Evolutionary conservation across 2,329 filamentous ascomycete genomes (phyloP), one percentile per base, ranked within the genome.

Genomic region (Alternaria consortialis): DNA sequence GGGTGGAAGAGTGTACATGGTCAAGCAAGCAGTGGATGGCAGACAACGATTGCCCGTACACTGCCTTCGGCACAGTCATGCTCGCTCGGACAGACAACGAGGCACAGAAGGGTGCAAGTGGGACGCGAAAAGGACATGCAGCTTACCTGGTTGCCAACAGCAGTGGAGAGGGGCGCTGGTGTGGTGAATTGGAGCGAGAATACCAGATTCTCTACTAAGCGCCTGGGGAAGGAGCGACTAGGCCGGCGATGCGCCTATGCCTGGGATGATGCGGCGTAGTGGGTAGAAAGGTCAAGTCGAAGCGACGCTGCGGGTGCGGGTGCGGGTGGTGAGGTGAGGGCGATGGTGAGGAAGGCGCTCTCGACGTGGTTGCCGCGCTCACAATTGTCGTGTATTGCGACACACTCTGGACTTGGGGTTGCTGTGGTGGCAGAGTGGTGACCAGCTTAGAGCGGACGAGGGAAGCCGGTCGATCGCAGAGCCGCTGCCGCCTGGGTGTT

Each of bases 131-230:
- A 68, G 60, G 55, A 64, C 50, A 56, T 47, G 58, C 54, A 48
- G 78, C 77, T 67, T 72, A 80, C 77, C 76, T 70, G 69, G 60
- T 64, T 60, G 71, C 67, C 68, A 70, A 72, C 69, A 55, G 67
- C 62, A 43, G 48, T 37, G 27, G 60, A 54, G 62, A 52, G 64
- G 57, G 65, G 62, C 53, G 51, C 67, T 60, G 57, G 58, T 52
- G 62, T 70, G 66, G 72, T 63, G 66, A 70, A 62, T 74, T 70
- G 73, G 68, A 73, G 77, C 71, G 77, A 80, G 77, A 69, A 80
- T 80, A 74, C 78, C 78, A 78, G 78, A 77, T 80, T 71, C 78
- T 79, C 78, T 71, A 72, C 65, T 77, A 79, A 77, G 76, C 77
- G 76, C 76, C 71, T 69, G 71, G 77, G 63, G 70, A 79, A 73